These are phyloP conservation scores for Dunaliella sp. DNA, from an alignment of 139 green algal genomes.

Conservation along the genomic window DNA sequence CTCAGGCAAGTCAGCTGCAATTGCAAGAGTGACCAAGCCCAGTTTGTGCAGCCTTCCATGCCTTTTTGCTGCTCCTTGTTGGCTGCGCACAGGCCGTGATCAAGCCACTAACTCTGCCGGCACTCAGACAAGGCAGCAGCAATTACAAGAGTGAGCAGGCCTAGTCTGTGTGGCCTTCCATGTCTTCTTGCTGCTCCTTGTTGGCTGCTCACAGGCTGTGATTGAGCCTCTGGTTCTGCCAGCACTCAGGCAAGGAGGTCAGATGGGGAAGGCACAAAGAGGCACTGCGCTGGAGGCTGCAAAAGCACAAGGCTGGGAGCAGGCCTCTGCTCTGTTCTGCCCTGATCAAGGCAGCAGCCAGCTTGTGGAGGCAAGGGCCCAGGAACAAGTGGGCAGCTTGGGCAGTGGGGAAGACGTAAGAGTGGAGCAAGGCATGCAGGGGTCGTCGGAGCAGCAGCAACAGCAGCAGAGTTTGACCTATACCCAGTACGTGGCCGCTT, in stretches of 20 bases:
- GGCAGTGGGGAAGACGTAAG: background rate
- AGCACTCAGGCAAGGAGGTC: background rate
- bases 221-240: background rate
- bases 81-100: too few species aligned
- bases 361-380: too few species aligned
- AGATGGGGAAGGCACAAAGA: background rate
- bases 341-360: background rate
- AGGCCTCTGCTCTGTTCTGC: background rate
- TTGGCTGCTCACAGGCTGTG: background rate
- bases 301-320: conserved; percentile 4
- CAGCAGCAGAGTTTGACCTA: background rate
- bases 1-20: too few species aligned
- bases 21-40: too few species aligned
- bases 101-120: too few species aligned
- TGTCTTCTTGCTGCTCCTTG: background rate
- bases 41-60: too few species aligned
- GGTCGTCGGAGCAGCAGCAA: background rate
- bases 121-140: too few species aligned
- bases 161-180: too few species aligned
- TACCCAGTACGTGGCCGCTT: background rate
- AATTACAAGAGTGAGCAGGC: too few species aligned
- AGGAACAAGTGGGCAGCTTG: too few species aligned
- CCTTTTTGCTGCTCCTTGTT: too few species aligned
- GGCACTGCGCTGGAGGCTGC: background rate
- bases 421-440: background rate